Evolutionary conservation across 2,329 filamentous ascomycete genomes (phyloP).

Genomic region (Botrytis paeoniae): DNA sequence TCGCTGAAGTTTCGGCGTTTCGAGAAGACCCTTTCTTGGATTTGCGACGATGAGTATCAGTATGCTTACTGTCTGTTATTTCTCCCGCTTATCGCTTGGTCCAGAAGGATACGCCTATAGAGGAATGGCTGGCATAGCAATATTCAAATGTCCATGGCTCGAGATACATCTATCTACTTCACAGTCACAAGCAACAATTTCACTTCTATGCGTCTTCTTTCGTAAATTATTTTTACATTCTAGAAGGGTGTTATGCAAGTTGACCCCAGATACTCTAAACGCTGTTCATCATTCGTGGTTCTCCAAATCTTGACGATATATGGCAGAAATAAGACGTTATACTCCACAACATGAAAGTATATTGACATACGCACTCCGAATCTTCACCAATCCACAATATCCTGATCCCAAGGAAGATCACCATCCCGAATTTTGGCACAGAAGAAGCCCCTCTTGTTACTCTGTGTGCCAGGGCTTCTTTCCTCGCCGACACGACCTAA

Average conservation of each 20-base stretch:
- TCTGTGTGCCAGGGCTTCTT: background rate
- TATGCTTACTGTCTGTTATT: background rate
- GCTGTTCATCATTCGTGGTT: background rate
- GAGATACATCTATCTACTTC: background rate
- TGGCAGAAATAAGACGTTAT: background rate
- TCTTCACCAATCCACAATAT: background rate
- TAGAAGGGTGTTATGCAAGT: background rate
- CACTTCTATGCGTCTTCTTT: background rate
- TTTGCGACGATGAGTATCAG: background rate
- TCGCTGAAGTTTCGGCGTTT: no score
- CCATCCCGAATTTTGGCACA: slow-evolving; percentile 14
- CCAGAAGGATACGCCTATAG: background rate
- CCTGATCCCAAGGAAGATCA: slow-evolving; percentile 21
- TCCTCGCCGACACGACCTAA: background rate
- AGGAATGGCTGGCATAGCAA: background rate
- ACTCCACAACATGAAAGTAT: background rate
- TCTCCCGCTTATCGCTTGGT: background rate
- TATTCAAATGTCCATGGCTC: background rate
- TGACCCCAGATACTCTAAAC: background rate
- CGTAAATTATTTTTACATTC: background rate
- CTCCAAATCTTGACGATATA: background rate
- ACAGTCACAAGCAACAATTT: background rate
- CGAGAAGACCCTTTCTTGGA: background rate
- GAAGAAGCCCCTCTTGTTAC: background rate
- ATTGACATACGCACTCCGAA: background rate